Percentiles rank a stretch among this genome's conserved stretches.
Conservation (phyloP, 345 rosid genomes). For the Salix exigua region DNA sequence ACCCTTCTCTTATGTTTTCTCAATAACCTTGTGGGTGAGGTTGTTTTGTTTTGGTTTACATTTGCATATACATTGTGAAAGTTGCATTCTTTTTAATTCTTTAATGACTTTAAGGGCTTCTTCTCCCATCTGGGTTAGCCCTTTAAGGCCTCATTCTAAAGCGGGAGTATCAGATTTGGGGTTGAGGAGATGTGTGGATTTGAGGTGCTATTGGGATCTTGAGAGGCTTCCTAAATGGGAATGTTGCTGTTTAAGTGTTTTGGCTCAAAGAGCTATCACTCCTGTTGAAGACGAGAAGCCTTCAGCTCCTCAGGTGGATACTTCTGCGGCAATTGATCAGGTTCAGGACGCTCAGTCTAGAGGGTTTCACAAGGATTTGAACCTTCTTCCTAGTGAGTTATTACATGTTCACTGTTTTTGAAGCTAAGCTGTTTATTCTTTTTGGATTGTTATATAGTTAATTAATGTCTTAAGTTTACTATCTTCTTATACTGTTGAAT, state of each 20-base stretch:
- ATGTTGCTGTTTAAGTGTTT: slow-evolving; percentile 37
- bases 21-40: background rate
- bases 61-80: slow-evolving; percentile 22
- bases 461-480: background rate
- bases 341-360: slow-evolving; percentile 29
- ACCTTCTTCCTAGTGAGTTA: slow-evolving; percentile 81
- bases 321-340: slow-evolving; percentile 41
- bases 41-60: background rate
- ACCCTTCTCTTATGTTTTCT: slow-evolving; percentile 5
- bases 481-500: background rate
- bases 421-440: background rate
- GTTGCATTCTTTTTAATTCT: background rate
- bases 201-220: slow-evolving; percentile 20
- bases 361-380: slow-evolving; percentile 64
- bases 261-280: slow-evolving; percentile 46
- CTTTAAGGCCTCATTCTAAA: slow-evolving; percentile 32
- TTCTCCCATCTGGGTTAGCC: slow-evolving; percentile 48
- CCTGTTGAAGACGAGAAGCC: slow-evolving; percentile 64
- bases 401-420: background rate
- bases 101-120: slow-evolving; percentile 57
- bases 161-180: slow-evolving; percentile 34
- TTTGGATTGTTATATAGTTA: slow-evolving; percentile 5
- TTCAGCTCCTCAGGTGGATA: slow-evolving; percentile 31
- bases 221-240: slow-evolving; percentile 37
- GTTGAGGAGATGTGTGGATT: slow-evolving; percentile 32